Evolutionary conservation across 2,329 filamentous ascomycete species (phyloP), one percentile per base, ranked within the genome.

Genomic region (Fusarium marasasianum): DNA sequence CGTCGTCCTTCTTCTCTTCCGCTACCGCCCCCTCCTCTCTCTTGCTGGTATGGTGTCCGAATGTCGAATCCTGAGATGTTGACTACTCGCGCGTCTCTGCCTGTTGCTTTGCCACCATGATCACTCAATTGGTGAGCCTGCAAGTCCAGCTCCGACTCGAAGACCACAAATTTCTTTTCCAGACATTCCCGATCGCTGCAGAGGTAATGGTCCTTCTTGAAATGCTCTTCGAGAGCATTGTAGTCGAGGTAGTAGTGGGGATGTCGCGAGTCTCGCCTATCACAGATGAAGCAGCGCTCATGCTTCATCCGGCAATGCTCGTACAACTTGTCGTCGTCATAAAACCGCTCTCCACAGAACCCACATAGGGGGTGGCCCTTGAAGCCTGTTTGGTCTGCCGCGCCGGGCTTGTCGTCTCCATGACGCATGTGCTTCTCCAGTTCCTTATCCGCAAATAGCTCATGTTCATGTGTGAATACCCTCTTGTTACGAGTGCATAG

Each of bases 111-210:
- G 14, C 94, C 94, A 1, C 92, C 94, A 80, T 99, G 96, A 61
- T 92, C 90, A 76, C 93, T 92, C 15, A 99, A 84, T 81, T 97
- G 94, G 83, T 99, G 96, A 7, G 93, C 96, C 81, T 98, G 97
- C 53, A 99, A 85, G 79, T 99, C 96, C 87, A 99, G 91, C 79
- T 98, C 94, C 0, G 95, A 95, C 63, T 94, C 94, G 77, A 99
- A 99, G 2, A 98, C 96, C 37, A 98, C 93, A 80, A 98, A 98
- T 81, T 98, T 98, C 89, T 98, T 98, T 77, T 98, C 96, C 79
- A 96, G 81, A 79, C 96, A 99, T 79, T 98, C 95, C 61, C 89
- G 87, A 77, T 99, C 95, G 12, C 90, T 82, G 80, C 96, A 99
- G 2, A 95, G 85, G 79, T 92, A 98, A 82, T 99, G 96, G 65